These are phyloP conservation scores for Physcomitrellopsis africana DNA, from an alignment of 225 moss, liverwort and hornwort species.

Conservation along the genomic window DNA sequence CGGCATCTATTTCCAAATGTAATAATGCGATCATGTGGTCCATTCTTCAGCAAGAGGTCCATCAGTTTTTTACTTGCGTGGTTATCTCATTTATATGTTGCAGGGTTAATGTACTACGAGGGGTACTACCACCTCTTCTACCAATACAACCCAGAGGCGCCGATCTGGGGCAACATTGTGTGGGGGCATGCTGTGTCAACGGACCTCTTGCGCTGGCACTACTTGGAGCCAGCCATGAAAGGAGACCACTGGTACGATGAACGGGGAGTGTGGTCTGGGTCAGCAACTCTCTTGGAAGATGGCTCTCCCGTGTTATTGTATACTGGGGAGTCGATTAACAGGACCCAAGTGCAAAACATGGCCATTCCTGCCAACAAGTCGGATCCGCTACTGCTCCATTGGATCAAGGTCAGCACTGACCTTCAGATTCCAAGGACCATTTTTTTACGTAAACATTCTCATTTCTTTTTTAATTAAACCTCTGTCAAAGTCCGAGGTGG, in stretches of 20 bases:
- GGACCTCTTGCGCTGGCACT: conserved; percentile 71
- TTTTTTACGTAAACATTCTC: too few relatives aligned
- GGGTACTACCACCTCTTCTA: conserved; percentile 87
- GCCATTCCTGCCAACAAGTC: conserved; percentile 62
- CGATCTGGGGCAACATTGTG: conserved; percentile 75
- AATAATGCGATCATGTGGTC: too few relatives aligned
- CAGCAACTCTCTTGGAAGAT: conserved; percentile 59
- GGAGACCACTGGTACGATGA: conserved; percentile 68
- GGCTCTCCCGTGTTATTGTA: conserved; percentile 71
- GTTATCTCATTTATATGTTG: not conserved
- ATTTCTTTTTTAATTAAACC: too few relatives aligned
- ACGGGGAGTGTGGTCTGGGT: conserved; percentile 80
- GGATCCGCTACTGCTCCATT: conserved; percentile 64
- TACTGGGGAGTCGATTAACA: conserved; percentile 63
- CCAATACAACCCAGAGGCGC: conserved; percentile 71
- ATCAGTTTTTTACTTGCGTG: too few relatives aligned
- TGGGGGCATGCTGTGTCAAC: conserved; percentile 85
- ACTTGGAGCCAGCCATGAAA: conserved; percentile 54
- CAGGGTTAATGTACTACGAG: conserved; percentile 72
- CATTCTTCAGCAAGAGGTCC: too few relatives aligned
- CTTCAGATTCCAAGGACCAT: not conserved
- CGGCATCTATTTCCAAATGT: too few relatives aligned
- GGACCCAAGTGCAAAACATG: conserved; percentile 71
- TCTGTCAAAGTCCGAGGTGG: too few relatives aligned
- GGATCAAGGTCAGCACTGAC: conserved; percentile 52